Evolutionary conservation across 495 filamentous ascomycete species (phyloP), one percentile per base, ranked within the genome.

Genomic region (Hypomontagnella monticulosa): DNA sequence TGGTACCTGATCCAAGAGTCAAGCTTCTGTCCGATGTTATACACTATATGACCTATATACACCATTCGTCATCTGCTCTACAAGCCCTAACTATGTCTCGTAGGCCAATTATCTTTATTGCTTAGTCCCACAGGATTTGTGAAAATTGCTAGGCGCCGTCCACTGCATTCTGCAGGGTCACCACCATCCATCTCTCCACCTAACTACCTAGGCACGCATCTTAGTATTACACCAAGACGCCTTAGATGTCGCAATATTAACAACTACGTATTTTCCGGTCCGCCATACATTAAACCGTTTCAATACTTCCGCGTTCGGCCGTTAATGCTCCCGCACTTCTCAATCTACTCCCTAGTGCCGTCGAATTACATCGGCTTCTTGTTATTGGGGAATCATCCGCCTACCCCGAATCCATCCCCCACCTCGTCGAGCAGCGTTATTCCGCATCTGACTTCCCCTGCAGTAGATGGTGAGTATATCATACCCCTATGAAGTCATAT

Each of bases 401-500:
- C 51, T 18, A 4, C 20, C 12, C 32, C 40, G 34, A 37, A 38
- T 18, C 5, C 4, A 1, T 0, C 33, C 53, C 52, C 40, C 41
- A 48, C 42, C 33, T 18, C 4, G 8, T 40, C 2, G 20, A 20
- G n/a, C 2, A 33, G 23, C 18, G 32, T 12, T 3, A 12, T 23
- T 38, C 12, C 44, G 16, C 40, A 27, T 34, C 41, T 43, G 4
- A 4, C 11, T 33, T 15, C 18, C 16, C 34, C 4, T 36, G n/a
- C 14, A 41, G 27, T 18, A 14, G 19, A 30, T 58, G 16, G 40
- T 54, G 12, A 63, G 58, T 57, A 12, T 18, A 46, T 5, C 27
- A 37, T 30, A 27, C 6, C 23, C 20, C 19, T 42, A 44, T 59
- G 58, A 67, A 67, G 54, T 67, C 64, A 67, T 63, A 67, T 67